Percentiles rank a stretch among this genome's conserved stretches.
These are phyloP conservation scores for Thalassiosira profunda DNA, from an alignment of 108 stramenopile genomes.

Conservation along the genomic window DNA sequence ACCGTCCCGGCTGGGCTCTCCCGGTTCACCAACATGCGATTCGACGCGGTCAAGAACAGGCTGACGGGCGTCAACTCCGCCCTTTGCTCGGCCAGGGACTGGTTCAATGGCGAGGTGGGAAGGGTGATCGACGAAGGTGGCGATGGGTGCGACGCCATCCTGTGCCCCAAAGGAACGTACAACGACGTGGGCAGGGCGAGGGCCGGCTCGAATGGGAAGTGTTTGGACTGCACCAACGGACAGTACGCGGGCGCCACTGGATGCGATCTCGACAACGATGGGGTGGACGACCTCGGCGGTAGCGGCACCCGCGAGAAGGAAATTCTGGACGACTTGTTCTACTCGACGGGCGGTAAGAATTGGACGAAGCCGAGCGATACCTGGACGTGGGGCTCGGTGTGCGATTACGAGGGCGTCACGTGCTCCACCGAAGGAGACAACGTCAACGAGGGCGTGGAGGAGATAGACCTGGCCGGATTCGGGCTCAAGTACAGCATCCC, in stretches of 20 bases:
- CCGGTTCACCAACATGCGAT: constrained; percentile 39
- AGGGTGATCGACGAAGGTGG: constrained; percentile 37
- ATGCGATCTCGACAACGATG: constrained; percentile 50
- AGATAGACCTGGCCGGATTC: constrained; percentile 55
- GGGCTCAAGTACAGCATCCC: constrained; percentile 64
- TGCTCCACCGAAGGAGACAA: constrained; percentile 44
- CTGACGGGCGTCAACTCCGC: constrained; percentile 5
- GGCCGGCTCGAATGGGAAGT: constrained; percentile 40
- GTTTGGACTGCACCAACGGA: constrained; percentile 54
- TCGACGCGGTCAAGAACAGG: constrained; percentile 39
- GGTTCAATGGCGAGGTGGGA: constrained; percentile 50
- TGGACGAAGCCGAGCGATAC: constrained; percentile 59
- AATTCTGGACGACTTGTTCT: constrained; percentile 59
- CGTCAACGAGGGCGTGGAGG: constrained; percentile 51
- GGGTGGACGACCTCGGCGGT: too few relatives aligned
- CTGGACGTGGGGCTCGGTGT: constrained; percentile 61
- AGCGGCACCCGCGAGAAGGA: constrained; percentile 47
- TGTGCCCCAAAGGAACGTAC: constrained; percentile 74
- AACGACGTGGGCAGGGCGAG: constrained; percentile 67
- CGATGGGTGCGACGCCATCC: constrained; percentile 74
- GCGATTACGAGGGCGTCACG: constrained; percentile 79
- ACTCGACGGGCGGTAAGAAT: constrained; percentile 54
- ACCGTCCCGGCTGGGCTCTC: neutral
- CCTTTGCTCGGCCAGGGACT: constrained; percentile 30
- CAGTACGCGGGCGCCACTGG: constrained; percentile 59